Evolutionary conservation across 345 rosid genomes (phyloP), one percentile per base, ranked within the genome.

Genomic region (Populus simonii): DNA sequence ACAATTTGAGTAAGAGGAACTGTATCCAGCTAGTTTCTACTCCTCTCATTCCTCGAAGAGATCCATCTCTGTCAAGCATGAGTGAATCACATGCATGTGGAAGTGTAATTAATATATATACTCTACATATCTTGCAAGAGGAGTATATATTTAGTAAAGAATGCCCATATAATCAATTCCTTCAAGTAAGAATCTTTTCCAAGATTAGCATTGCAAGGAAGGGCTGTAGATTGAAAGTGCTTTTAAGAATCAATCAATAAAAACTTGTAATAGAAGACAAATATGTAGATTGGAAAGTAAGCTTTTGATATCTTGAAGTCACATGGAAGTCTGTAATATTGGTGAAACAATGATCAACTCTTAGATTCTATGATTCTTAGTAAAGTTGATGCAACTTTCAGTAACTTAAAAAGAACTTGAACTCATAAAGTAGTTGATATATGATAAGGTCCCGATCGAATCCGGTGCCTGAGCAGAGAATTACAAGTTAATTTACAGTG

Each of bases 311-410:
- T 66, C 76, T 66, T 72, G 25, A 73, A 51, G 69, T 78, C 80
- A 81, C 78, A 83, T 66, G 76, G 69, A 74, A 66, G 33, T 62
- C 39, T 20, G 13, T 68, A 59, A 36, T 57, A 73, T 35, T 38
- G 53, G 29, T 33, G 66, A 18, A 79, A 70, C 67, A 78, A 68
- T 84, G 74, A 84, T 80, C 55, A 65, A 73, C 38, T 68, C 55
- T 70, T 70, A 76, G 77, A 79, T 81, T 43, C 75, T 55, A 23
- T 13, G 45, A 31, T 66, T 65, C 38, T 68, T 51, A 39, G 74
- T 75, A 82, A 82, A 82, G 80, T 63, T 57, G 61, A 80, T 57
- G 71, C 43, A 41, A 41, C 76, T 62, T 62, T 59, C 59, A 53
- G 23, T 6, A 53, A 53, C 59, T 53, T 53, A 0, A 53, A 53